phyloP scores from a whole-genome alignment of 768 basidiomycete species.

The Leccinum variicolor region DNA sequence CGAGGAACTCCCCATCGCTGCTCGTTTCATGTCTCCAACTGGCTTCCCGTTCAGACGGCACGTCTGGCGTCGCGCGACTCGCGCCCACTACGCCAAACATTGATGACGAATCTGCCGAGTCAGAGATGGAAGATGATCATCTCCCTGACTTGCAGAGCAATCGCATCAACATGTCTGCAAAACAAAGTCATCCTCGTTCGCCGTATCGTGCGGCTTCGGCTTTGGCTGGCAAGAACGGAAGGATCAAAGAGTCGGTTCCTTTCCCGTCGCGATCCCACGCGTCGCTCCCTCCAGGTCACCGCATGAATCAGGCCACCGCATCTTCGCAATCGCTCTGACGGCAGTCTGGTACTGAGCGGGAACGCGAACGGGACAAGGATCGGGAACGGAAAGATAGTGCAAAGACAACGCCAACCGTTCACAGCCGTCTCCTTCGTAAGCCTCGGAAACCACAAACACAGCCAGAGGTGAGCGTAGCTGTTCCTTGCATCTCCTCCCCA shows the following conservation, averaged over 20 bases:
- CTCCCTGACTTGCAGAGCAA: conserved; percentile 29
- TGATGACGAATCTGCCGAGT: conserved; percentile 71
- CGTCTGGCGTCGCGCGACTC: conserved; percentile 37
- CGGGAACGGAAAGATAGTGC: conserved; percentile 45
- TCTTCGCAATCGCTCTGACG: conserved; percentile 78
- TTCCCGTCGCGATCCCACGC: conserved; percentile 81
- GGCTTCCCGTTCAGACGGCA: conserved; percentile 47
- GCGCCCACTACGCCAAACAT: conserved; percentile 52
- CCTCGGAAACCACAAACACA: conserved; percentile 63
- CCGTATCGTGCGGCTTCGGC: conserved; percentile 59
- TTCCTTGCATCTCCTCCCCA: conserved; percentile 79
- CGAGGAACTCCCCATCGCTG: conserved; percentile 82
- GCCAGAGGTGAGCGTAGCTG: conserved; percentile 43
- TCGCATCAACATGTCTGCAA: conserved; percentile 34
- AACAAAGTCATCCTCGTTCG: conserved; percentile 71
- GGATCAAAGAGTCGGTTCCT: conserved; percentile 52
- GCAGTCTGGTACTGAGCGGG: conserved; percentile 54
- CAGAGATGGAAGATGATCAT: conserved; percentile 63
- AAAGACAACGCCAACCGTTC: conserved; percentile 31
- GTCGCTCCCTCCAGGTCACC: conserved; percentile 67
- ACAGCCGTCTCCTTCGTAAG: conserved; percentile 57
- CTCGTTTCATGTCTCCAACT: conserved; percentile 80
- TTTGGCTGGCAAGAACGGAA: conserved; percentile 39
- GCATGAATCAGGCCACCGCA: conserved; percentile 43
- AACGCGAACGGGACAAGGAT: conserved; percentile 40